Evolutionary conservation across 805 yeast species (phyloP).

Genomic region (Hanseniaspora thailandica): DNA sequence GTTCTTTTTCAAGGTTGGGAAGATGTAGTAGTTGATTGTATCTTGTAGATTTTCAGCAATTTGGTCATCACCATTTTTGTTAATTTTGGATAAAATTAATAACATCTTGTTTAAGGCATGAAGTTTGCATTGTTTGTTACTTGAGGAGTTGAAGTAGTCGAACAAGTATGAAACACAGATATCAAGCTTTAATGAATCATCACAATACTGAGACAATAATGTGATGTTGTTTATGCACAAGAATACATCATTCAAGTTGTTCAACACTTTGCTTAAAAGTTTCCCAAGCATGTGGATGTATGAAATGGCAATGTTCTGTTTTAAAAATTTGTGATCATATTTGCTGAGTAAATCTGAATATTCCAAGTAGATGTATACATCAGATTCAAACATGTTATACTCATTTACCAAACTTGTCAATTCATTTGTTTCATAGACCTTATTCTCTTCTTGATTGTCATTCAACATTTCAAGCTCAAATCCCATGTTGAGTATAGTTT

Average conservation of each 20-base stretch:
- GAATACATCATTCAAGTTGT: slow-evolving; percentile 18
- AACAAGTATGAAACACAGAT: slow-evolving; percentile 72
- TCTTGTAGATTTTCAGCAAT: slow-evolving; percentile 33
- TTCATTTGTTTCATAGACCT: slow-evolving; percentile 24
- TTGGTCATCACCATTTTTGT: slow-evolving; percentile 40
- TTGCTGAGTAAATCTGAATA: neutral
- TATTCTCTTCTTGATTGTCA: slow-evolving; percentile 20
- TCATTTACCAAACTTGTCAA: slow-evolving; percentile 31
- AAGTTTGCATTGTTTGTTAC: slow-evolving; percentile 51
- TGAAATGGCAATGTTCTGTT: slow-evolving; percentile 9
- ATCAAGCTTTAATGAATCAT: slow-evolving; percentile 78
- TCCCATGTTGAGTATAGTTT: neutral
- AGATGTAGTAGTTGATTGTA: slow-evolving; percentile 1
- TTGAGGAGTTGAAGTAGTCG: slow-evolving; percentile 53
- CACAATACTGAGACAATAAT: slow-evolving; percentile 61
- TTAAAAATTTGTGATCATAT: neutral
- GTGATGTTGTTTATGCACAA: slow-evolving; percentile 67
- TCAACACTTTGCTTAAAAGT: slow-evolving; percentile 20
- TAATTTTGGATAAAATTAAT: neutral
- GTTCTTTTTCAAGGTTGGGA: slow-evolving; percentile 1
- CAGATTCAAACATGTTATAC: slow-evolving; percentile 7
- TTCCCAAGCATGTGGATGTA: slow-evolving; percentile 4
- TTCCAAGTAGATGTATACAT: neutral
- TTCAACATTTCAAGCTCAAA: slow-evolving; percentile 12
- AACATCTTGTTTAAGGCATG: slow-evolving; percentile 55